Evolutionary conservation across 345 rosid genomes (phyloP).

Genomic region (Euclidium syriacum): DNA sequence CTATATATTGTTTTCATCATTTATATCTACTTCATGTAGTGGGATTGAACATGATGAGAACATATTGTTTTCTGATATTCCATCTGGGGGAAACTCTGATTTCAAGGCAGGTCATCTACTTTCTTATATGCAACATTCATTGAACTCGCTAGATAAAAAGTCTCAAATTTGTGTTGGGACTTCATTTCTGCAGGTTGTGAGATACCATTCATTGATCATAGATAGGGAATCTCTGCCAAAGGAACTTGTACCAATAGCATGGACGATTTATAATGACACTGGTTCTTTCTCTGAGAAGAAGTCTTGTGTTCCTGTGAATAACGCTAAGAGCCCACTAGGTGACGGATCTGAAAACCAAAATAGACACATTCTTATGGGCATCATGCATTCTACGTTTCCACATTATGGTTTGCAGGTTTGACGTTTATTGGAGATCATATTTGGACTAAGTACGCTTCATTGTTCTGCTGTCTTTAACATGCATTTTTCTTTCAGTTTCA

Average conservation of each 20-base stretch:
- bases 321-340: slow-evolving; percentile 19
- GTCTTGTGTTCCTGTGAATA: slow-evolving; percentile 29
- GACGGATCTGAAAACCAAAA: slow-evolving; percentile 20
- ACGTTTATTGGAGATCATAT: background rate
- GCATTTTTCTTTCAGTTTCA: slow-evolving; percentile 61
- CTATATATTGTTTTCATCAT: slow-evolving; percentile 8
- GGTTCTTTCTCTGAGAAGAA: slow-evolving; percentile 48
- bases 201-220: slow-evolving; percentile 87
- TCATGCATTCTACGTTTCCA: slow-evolving; percentile 81
- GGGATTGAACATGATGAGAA: slow-evolving; percentile 81
- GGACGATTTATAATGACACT: slow-evolving; percentile 53
- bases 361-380: slow-evolving; percentile 71
- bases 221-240: slow-evolving; percentile 76
- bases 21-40: slow-evolving; percentile 37
- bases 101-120: slow-evolving; percentile 58
- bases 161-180: slow-evolving; percentile 2
- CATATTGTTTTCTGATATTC: slow-evolving; percentile 63
- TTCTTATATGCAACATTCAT: background rate
- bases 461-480: slow-evolving; percentile 24
- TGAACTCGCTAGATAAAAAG: slow-evolving; percentile 6
- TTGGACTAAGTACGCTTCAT: background rate
- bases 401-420: slow-evolving; percentile 94
- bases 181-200: slow-evolving; percentile 61
- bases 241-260: slow-evolving; percentile 82
- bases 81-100: slow-evolving; percentile 74